Percentiles rank a stretch among this genome's conserved stretches.
phyloP scores from a whole-genome alignment of 306 rosid genomes.

The Begonia fuchsioides region DNA sequence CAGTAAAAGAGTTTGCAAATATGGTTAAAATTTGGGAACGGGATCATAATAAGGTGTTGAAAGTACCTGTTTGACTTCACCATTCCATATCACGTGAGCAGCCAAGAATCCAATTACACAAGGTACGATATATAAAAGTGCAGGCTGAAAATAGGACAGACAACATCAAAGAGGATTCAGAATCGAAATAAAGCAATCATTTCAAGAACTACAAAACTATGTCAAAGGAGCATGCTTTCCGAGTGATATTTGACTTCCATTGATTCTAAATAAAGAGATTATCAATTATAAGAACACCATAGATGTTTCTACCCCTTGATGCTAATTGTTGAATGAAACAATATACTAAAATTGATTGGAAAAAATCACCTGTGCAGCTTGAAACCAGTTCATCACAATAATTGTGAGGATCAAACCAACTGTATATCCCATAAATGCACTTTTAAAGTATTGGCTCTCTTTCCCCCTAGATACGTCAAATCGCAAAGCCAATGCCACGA shows the following conservation, averaged over 20 bases:
- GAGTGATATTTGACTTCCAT: too few relatives aligned
- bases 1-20: too few relatives aligned
- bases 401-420: conserved; percentile 79
- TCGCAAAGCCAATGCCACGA: conserved; percentile 93
- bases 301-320: too few relatives aligned
- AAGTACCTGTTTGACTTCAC: conserved; percentile 87
- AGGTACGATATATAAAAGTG: conserved; percentile 88
- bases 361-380: conserved; percentile 90
- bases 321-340: background rate
- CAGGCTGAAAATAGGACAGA: conserved; percentile 49
- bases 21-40: background rate
- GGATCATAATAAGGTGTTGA: background rate
- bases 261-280: too few relatives aligned
- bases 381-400: conserved; percentile 98
- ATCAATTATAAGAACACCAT: too few relatives aligned
- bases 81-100: conserved; percentile 81
- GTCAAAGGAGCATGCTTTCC: background rate
- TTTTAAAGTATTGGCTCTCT: conserved; percentile 70
- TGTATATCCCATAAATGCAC: conserved; percentile 85
- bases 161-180: conserved; percentile 3
- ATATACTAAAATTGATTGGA: background rate
- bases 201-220: background rate
- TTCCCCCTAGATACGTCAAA: conserved; percentile 88
- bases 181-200: background rate
- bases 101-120: conserved; percentile 89